Evolutionary conservation across 768 basidiomycete genomes (phyloP).

Genomic region (Lactifluus subvellereus): DNA sequence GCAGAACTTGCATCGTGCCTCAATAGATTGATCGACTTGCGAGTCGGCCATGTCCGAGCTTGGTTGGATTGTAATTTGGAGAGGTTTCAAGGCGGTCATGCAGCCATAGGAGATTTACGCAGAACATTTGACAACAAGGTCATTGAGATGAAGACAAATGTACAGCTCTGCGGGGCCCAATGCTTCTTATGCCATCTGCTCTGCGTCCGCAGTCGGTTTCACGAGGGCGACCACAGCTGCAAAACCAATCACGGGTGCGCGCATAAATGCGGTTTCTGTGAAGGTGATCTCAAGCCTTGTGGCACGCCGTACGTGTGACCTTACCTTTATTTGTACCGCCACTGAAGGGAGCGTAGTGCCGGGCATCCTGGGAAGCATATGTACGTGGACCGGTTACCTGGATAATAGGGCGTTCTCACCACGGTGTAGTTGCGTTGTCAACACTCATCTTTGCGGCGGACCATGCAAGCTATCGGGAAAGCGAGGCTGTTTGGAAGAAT

Average conservation of each 20-base stretch:
- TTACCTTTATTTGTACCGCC: background rate
- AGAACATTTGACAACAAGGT: constrained; percentile 40
- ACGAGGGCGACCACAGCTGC: constrained; percentile 46
- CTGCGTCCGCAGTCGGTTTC: constrained; percentile 46
- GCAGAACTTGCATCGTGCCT: constrained; percentile 36
- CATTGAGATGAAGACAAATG: constrained; percentile 37
- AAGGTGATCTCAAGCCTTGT: constrained; percentile 35
- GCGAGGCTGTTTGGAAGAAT: constrained; percentile 48
- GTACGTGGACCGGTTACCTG: constrained; percentile 31
- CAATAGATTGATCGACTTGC: constrained; percentile 35
- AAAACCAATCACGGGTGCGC: constrained; percentile 44
- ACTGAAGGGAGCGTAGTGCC: too few relatives aligned
- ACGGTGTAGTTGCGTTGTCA: constrained; percentile 42
- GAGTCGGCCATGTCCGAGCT: constrained; percentile 42
- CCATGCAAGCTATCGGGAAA: constrained; percentile 42
- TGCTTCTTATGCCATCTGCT: constrained; percentile 45
- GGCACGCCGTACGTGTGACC: constrained; percentile 40
- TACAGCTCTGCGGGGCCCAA: constrained; percentile 45
- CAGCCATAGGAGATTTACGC: constrained; percentile 42
- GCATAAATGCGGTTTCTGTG: constrained; percentile 40
- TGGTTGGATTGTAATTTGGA: constrained; percentile 50
- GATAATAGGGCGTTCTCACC: background rate
- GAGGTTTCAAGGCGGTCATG: constrained; percentile 40
- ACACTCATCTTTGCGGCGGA: constrained; percentile 49
- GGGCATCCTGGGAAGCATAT: constrained; percentile 51